phyloP scores from a whole-genome alignment of 352 stramenopile genomes.

The Phytophthora pisi region DNA sequence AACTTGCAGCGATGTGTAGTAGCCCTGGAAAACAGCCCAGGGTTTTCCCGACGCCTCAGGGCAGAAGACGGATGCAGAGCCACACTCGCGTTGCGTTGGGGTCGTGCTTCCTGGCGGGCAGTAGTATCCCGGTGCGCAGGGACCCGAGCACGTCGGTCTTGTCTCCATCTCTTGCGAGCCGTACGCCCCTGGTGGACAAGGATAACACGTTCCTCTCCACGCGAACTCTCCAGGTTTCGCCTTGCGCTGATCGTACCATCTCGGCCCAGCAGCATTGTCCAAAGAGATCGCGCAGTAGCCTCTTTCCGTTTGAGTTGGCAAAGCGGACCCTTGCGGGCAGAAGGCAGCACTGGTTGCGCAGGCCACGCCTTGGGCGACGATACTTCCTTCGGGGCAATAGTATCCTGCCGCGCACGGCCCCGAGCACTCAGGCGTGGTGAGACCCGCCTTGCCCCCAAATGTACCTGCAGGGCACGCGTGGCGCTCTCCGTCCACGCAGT shows the following conservation, averaged over 20 bases:
- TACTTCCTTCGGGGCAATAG: slow-evolving; percentile 66
- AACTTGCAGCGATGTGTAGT: slow-evolving; percentile 57
- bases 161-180: slow-evolving; percentile 49
- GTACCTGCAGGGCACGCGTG: slow-evolving; percentile 54
- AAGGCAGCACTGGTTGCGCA: slow-evolving; percentile 43
- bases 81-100: slow-evolving; percentile 53
- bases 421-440: slow-evolving; percentile 50
- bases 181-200: slow-evolving; percentile 71
- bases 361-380: slow-evolving; percentile 35
- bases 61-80: slow-evolving; percentile 53
- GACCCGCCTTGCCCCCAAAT: slow-evolving; percentile 53
- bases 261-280: slow-evolving; percentile 11
- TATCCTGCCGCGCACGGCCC: slow-evolving; percentile 67
- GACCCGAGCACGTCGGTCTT: slow-evolving; percentile 54
- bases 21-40: slow-evolving; percentile 36
- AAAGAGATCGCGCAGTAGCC: slow-evolving; percentile 44
- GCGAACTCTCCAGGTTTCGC: slow-evolving; percentile 62
- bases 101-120: slow-evolving; percentile 59
- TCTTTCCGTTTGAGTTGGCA: slow-evolving; percentile 19
- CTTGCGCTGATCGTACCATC: slow-evolving; percentile 33
- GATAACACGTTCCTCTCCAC: slow-evolving; percentile 57
- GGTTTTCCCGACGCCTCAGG: slow-evolving; percentile 36
- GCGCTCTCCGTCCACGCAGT: slow-evolving; percentile 49
- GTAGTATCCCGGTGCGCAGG: slow-evolving; percentile 73
- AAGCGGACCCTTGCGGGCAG: slow-evolving; percentile 46